Evolutionary conservation across 495 filamentous ascomycete genomes (phyloP).

Genomic region (Lasiosphaeria ovina): DNA sequence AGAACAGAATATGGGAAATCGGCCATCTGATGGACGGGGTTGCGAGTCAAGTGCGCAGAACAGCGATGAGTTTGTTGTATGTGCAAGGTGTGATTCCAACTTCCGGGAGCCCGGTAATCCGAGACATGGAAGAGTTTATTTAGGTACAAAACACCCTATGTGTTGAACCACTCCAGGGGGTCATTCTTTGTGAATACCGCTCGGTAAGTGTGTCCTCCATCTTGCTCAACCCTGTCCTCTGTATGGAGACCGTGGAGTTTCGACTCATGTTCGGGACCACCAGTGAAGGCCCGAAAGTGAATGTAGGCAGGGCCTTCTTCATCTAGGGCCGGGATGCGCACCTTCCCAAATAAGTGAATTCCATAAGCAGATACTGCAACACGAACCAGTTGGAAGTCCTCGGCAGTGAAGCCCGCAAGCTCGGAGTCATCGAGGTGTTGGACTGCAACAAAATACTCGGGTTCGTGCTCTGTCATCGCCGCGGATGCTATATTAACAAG

Average conservation of each 20-base stretch:
- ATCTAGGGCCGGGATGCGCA: conserved; percentile 47
- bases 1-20: neutral
- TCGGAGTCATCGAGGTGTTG: conserved; percentile 44
- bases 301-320: conserved; percentile 44
- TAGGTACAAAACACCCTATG: conserved; percentile 23
- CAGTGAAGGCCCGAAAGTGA: conserved; percentile 52
- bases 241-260: conserved; percentile 55
- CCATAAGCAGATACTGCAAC: conserved; percentile 54
- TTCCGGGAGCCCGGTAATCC: neutral
- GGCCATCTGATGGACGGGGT: neutral
- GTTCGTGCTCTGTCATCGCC: conserved; percentile 35
- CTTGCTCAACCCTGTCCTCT: conserved; percentile 45
- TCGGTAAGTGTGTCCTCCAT: conserved; percentile 46
- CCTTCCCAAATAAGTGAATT: conserved; percentile 56
- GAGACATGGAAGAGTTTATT: neutral
- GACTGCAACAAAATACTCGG: conserved; percentile 51
- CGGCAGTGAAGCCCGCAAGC: conserved; percentile 45
- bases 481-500: neutral
- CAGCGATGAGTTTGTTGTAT: no score
- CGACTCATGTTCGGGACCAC: conserved; percentile 43
- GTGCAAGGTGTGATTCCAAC: no score
- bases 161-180: conserved; percentile 57
- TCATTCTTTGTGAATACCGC: conserved; percentile 55
- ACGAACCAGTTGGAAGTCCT: conserved; percentile 50
- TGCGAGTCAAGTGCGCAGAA: neutral